Evolutionary conservation across 768 basidiomycete species (phyloP).

Genomic region (Naematelia aurantialba): DNA sequence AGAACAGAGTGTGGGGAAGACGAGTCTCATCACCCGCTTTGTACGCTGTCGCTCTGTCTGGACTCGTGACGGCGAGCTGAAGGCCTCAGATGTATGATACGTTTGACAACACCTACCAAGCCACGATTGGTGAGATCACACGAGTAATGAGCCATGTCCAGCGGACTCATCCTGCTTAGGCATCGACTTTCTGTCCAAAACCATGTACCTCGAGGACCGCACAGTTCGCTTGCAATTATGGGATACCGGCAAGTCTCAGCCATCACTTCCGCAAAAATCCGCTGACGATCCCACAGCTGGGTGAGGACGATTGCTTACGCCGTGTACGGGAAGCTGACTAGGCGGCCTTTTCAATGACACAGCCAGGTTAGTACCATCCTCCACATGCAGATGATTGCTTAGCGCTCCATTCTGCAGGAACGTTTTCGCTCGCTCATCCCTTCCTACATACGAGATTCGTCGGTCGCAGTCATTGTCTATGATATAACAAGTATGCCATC

Average conservation of each 20-base stretch:
- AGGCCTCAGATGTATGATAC: constrained; percentile 87
- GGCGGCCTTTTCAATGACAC: neutral
- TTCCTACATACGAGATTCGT: constrained; percentile 97
- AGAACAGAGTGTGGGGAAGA: constrained; percentile 98
- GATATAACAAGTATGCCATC: constrained; percentile 99
- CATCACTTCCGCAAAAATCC: neutral
- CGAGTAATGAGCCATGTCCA: neutral
- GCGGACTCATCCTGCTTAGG: constrained; percentile 41
- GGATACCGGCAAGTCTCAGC: constrained; percentile 88
- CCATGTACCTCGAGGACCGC: constrained; percentile 98
- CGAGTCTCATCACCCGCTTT: constrained; percentile 91
- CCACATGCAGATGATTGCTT: neutral
- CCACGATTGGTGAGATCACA: constrained; percentile 45
- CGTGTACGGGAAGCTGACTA: neutral
- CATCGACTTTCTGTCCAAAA: constrained; percentile 99
- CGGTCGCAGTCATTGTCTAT: constrained; percentile 97
- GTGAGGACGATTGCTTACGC: constrained; percentile 17
- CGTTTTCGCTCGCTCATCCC: constrained; percentile 96
- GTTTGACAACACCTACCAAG: constrained; percentile 92
- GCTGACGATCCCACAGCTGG: constrained; percentile 22
- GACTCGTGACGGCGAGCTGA: constrained; percentile 8
- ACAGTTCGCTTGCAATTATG: constrained; percentile 96
- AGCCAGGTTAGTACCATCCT: constrained; percentile 28
- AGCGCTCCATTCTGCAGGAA: constrained; percentile 62
- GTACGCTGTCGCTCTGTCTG: constrained; percentile 25